Base-by-base conservation (phyloP, 129 eudicot species). In the Heracleum sosnowskyi region DNA sequence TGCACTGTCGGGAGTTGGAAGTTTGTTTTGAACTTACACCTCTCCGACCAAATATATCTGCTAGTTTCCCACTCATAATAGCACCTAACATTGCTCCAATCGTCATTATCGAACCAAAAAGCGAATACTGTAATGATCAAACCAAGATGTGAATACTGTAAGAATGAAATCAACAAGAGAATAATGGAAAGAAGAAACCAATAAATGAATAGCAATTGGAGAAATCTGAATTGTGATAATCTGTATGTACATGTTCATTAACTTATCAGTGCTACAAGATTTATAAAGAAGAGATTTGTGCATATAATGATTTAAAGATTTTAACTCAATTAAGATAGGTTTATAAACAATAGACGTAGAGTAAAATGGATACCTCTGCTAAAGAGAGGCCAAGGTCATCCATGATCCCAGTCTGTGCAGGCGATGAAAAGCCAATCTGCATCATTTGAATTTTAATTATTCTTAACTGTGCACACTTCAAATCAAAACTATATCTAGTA, bases 81-180 rank as follows among this genome's bases (percentile, higher is more conserved):
- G 97, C 97, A 79, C 96, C 98, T 63, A 91, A 6, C 95, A 89
- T 86, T 75, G 97, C 98, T 85, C 98, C 98, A 78, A 93, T 86
- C 4, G 98, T 91, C 83, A 90, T 78, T 81, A 93, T 85, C 51
- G 98, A 93, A 66, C 98, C 98, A 81, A 93, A 93, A 77, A 93
- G 81, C 34, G 98, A 89, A 75, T 91, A 93, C 98, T 93, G 90
- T 84, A 86, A 82, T 11, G 78, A 62, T 26, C 34, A 62, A 75
- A 77, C 13, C 26, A 72, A 41, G 42, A 42, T 45, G 74, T 8
- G n/a, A 33, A 78, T 16, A 66, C 33, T 11, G 42, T 42, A 35
- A 69, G 73, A 11, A 41, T 79, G 47, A 40, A 16, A 80, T 73
- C 31, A 16, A 24, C 34, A 37, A 46, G 11, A 39, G 75, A 69